Evolutionary conservation across 805 yeast genomes (phyloP).

Genomic region (Candida stauntonica): DNA sequence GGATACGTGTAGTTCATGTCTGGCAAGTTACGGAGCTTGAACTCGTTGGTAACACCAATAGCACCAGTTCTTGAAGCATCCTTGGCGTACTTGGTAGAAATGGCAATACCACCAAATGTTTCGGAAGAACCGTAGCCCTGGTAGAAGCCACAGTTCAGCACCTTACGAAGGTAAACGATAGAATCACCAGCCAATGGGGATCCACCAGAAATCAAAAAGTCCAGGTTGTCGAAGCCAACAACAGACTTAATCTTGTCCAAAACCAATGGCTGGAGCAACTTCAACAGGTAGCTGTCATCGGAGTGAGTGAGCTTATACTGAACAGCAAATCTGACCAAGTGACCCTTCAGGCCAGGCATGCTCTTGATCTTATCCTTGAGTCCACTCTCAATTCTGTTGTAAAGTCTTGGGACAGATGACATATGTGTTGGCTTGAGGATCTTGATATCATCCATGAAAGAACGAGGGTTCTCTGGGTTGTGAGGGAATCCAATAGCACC

Average conservation of each 20-base stretch:
- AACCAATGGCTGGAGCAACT: conserved; percentile 35
- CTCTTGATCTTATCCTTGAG: conserved; percentile 44
- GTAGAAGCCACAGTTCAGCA: conserved; percentile 46
- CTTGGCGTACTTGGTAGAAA: conserved; percentile 41
- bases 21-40: conserved; percentile 60
- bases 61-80: conserved; percentile 57
- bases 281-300: conserved; percentile 30
- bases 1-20: conserved; percentile 49
- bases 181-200: conserved; percentile 69
- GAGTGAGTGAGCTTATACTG: conserved; percentile 39
- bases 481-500: conserved; percentile 52
- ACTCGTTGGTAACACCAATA: conserved; percentile 49
- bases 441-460: conserved; percentile 55
- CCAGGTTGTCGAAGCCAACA: conserved; percentile 44
- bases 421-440: conserved; percentile 49
- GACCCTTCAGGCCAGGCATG: conserved; percentile 43
- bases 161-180: conserved; percentile 55
- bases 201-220: conserved; percentile 48
- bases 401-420: conserved; percentile 60
- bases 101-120: conserved; percentile 57
- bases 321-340: conserved; percentile 36
- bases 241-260: conserved; percentile 40
- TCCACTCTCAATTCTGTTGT: conserved; percentile 58
- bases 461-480: conserved; percentile 45
- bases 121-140: conserved; percentile 82